These are phyloP conservation scores for Sugiyamaella paludigena DNA, from an alignment of 1,139 yeast species.

Conservation along the genomic window DNA sequence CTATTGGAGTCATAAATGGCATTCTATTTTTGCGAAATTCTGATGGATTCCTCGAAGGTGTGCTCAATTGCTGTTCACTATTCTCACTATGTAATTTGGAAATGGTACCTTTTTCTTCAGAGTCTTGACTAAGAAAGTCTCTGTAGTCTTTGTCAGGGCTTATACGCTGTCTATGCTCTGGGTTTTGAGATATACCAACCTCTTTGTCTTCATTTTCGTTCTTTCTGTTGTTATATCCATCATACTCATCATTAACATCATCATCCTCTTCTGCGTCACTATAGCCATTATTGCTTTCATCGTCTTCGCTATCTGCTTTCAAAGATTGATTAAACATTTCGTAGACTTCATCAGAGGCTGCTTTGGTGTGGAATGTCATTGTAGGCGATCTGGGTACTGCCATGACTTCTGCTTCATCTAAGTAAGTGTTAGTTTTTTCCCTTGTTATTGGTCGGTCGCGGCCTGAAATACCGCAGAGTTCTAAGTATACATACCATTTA, in stretches of 20 bases:
- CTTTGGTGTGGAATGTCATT: slow-evolving; percentile 69
- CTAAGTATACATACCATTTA: slow-evolving; percentile 23
- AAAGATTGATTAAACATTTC: slow-evolving; percentile 74
- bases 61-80: not conserved
- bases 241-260: slow-evolving; percentile 29
- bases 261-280: slow-evolving; percentile 25
- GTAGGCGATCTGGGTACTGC: slow-evolving; percentile 53
- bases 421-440: slow-evolving; percentile 11
- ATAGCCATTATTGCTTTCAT: slow-evolving; percentile 19
- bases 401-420: slow-evolving; percentile 24
- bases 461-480: not conserved
- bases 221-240: slow-evolving; percentile 17
- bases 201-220: slow-evolving; percentile 12
- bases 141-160: slow-evolving; percentile 2
- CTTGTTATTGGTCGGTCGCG: not conserved
- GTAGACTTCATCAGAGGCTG: slow-evolving; percentile 72
- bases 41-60: slow-evolving; percentile 6
- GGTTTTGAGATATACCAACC: no score
- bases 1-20: slow-evolving; percentile 37
- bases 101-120: not conserved
- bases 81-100: slow-evolving; percentile 4
- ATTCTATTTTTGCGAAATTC: slow-evolving; percentile 8
- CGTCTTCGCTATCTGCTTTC: slow-evolving; percentile 25
- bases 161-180: no score
- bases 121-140: slow-evolving; percentile 5